Evolutionary conservation across 805 yeast species (phyloP), one percentile per base, ranked within the genome.

Genomic region (Grigorovia humatica): DNA sequence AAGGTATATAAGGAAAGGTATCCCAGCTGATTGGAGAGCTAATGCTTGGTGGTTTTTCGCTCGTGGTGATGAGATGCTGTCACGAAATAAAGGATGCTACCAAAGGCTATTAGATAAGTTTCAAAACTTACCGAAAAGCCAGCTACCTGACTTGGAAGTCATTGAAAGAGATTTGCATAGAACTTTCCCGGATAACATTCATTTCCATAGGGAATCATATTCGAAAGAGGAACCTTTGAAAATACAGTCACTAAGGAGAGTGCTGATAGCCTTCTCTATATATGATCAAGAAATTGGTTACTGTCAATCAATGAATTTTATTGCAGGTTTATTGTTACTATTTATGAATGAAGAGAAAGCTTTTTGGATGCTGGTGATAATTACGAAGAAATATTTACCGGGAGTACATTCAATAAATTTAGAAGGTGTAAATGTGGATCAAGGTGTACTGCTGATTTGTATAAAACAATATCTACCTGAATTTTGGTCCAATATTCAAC

Each of bases 21-120:
- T 91, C 9, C 98, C 99, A 0, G 88, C 96, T 0, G 96, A 88
- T 64, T 91, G 96, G 97, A 74, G 99, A 58, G 99, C 98, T 1
- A 80, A 79, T 57, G 96, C 96, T 0, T 91, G 99, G 99, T 91
- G 93, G 75, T 81, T 81, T 71, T 90, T 87, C 67, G 95, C 95
- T 5, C 81, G 83, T 29, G 99, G 98, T 2, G 76, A 81, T 51
- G 91, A 85, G 49, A 77, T 76, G 59, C 68, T 88, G 51, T 80
- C 76, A 56, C 80, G 80, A 35, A 81, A 90, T 63, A 71, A 70
- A n/a, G 96, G 95, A 0, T 75, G 86, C 1, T 91, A 90, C 65
- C 86, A 81, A 48, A 72, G 74, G 53, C 82, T 88, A 47, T 82
- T 88, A 44, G 71, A 69, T 13, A 80, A 81, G 56, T 79, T 89